phyloP scores from a whole-genome alignment of 148 eudicot species.

The Fagopyrum tataricum region DNA sequence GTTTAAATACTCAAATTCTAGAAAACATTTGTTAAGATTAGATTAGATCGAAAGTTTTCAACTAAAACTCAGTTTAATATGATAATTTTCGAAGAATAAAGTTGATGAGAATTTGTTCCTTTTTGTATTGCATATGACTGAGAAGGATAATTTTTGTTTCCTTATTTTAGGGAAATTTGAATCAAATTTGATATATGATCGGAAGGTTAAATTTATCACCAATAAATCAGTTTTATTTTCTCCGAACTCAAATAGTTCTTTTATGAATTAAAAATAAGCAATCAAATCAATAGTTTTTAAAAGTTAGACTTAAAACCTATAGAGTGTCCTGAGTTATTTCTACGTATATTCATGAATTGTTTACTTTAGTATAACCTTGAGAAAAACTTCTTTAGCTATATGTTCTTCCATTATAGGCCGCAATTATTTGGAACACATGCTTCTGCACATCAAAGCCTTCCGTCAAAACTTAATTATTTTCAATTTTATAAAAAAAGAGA shows the following conservation, averaged over 20 bases:
- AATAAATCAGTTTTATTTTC: too few relatives aligned
- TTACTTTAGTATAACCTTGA: slow-evolving; percentile 38
- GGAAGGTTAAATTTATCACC: too few relatives aligned
- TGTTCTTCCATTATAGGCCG: slow-evolving; percentile 88
- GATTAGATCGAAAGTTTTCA: too few relatives aligned
- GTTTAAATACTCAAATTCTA: too few relatives aligned
- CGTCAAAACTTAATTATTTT: slow-evolving; percentile 93
- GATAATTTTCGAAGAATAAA: too few relatives aligned
- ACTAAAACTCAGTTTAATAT: too few relatives aligned
- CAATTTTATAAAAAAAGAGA: slow-evolving; percentile 81
- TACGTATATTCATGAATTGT: neutral
- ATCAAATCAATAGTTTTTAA: neutral
- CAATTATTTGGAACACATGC: slow-evolving; percentile 90
- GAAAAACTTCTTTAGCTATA: slow-evolving; percentile 66
- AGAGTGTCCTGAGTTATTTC: neutral
- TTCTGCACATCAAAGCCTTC: slow-evolving; percentile 84
- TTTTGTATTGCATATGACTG: too few relatives aligned
- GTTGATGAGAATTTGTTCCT: too few relatives aligned
- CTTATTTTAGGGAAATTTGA: too few relatives aligned
- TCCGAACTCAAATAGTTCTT: neutral
- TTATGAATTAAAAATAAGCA: neutral
- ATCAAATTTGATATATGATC: too few relatives aligned
- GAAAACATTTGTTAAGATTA: too few relatives aligned
- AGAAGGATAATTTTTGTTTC: too few relatives aligned
- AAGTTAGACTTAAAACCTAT: neutral